Percentiles rank a stretch among this genome's conserved stretches.
Conservation (phyloP, 2,329 filamentous ascomycete genomes). For the Exutisphaerella laricina region DNA sequence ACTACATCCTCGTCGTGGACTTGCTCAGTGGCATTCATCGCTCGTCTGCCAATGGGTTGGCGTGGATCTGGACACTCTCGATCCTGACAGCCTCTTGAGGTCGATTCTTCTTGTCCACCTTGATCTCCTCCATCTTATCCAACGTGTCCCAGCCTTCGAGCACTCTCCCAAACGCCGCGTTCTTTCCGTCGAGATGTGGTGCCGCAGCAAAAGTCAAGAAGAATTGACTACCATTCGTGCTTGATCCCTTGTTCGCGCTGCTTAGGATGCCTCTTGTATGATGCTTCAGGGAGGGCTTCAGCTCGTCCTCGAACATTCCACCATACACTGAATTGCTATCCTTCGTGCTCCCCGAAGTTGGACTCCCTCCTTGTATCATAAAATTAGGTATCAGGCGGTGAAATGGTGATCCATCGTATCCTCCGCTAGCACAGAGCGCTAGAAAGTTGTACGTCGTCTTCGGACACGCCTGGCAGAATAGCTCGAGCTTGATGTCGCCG, state of each 20-base stretch:
- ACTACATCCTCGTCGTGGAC: too few relatives aligned
- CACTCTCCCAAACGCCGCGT: constrained; percentile 76
- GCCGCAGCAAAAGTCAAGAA: constrained; percentile 74
- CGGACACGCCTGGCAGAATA: constrained; percentile 92
- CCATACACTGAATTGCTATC: constrained; percentile 64
- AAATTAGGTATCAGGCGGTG: constrained; percentile 76
- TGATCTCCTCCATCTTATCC: constrained; percentile 63
- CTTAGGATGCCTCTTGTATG: constrained; percentile 85
- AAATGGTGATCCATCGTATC: constrained; percentile 70
- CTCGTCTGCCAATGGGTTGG: constrained; percentile 64
- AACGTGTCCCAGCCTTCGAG: constrained; percentile 56
- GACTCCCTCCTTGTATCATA: constrained; percentile 71
- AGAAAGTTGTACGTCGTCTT: constrained; percentile 90
- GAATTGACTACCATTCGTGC: constrained; percentile 91
- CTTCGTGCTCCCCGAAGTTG: constrained; percentile 39
- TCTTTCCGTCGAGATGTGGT: constrained; percentile 74
- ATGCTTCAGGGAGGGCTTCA: constrained; percentile 71
- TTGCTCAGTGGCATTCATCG: too few relatives aligned
- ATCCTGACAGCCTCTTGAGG: constrained; percentile 64
- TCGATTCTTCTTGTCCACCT: constrained; percentile 72
- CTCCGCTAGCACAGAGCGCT: constrained; percentile 72
- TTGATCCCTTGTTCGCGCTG: constrained; percentile 92
- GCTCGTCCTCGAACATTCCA: constrained; percentile 70
- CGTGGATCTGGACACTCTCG: constrained; percentile 66
- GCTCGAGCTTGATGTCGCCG: constrained; percentile 88